Conservation (phyloP, 768 basidiomycete species). For the Leucocoprinus leucothites region DNA sequence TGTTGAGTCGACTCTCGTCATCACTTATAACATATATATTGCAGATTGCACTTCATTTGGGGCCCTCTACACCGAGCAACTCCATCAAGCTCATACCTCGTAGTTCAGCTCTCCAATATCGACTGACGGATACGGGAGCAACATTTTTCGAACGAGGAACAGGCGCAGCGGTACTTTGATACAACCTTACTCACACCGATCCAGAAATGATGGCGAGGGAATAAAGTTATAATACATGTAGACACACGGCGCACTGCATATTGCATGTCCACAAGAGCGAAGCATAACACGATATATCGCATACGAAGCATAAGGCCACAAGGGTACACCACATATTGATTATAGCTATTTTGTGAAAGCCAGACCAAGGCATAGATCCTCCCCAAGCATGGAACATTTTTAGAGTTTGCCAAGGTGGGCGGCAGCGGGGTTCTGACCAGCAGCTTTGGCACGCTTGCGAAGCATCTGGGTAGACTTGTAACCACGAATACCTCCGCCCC, state of each 20-base stretch:
- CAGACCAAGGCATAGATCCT: not conserved
- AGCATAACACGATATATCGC: conserved; percentile 4
- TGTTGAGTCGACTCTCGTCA: not conserved
- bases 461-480: conserved; percentile 94
- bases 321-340: conserved; percentile 3
- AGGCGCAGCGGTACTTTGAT: conserved; percentile 57
- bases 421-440: conserved; percentile 62
- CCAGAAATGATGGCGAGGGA: not conserved
- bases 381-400: conserved; percentile 16
- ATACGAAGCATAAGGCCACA: conserved; percentile 1
- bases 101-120: conserved; percentile 63
- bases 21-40: not conserved
- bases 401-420: conserved; percentile 65
- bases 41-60: conserved; percentile 63
- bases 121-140: conserved; percentile 61
- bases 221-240: not conserved
- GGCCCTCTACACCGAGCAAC: conserved; percentile 32
- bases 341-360: not conserved
- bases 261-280: conserved; percentile 3
- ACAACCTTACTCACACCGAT: too few relatives aligned
- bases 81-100: conserved; percentile 45
- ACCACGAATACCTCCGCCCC: conserved; percentile 96
- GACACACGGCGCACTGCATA: conserved; percentile 5
- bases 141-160: conserved; percentile 76
- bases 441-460: conserved; percentile 89